phyloP scores from a whole-genome alignment of 148 eudicot species.

The Talinum fruticosum region DNA sequence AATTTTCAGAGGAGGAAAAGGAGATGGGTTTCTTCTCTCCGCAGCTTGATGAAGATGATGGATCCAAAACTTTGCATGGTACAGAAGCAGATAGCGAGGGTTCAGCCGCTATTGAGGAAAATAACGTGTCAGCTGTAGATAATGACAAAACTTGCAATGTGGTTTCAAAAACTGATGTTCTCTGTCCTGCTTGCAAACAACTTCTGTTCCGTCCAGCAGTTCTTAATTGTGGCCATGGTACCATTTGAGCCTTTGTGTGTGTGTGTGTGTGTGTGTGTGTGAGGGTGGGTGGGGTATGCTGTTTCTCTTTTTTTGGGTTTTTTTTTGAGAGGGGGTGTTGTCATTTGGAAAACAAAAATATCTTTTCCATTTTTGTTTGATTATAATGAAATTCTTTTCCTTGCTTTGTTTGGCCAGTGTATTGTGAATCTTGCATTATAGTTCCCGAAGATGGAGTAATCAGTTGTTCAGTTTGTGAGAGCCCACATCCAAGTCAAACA shows the following conservation, averaged over 20 bases:
- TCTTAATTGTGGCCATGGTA: slow-evolving; percentile 92
- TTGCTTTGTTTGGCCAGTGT: slow-evolving; percentile 32
- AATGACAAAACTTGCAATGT: slow-evolving; percentile 25
- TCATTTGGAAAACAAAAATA: no score
- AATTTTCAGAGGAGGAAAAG: slow-evolving; percentile 64
- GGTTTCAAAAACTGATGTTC: slow-evolving; percentile 47
- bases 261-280: not conserved
- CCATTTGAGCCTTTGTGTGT: not conserved
- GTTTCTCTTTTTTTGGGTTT: no score
- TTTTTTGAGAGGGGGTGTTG: no score
- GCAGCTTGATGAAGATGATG: slow-evolving; percentile 29
- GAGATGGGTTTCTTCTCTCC: slow-evolving; percentile 46
- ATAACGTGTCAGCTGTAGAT: slow-evolving; percentile 8
- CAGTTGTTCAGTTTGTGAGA: slow-evolving; percentile 60
- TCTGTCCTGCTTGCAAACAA: slow-evolving; percentile 61
- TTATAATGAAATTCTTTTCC: not conserved
- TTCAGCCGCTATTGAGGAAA: slow-evolving; percentile 25
- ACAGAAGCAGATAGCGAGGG: slow-evolving; percentile 16
- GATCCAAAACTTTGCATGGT: slow-evolving; percentile 20
- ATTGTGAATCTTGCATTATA: slow-evolving; percentile 58
- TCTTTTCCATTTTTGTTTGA: no score
- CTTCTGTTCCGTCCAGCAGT: slow-evolving; percentile 62
- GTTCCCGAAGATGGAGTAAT: slow-evolving; percentile 42
- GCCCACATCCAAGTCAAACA: slow-evolving; percentile 50
- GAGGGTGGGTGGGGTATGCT: no score